Conservation (phyloP, 148 eudicot species). For the Nepenthes gracilis region DNA sequence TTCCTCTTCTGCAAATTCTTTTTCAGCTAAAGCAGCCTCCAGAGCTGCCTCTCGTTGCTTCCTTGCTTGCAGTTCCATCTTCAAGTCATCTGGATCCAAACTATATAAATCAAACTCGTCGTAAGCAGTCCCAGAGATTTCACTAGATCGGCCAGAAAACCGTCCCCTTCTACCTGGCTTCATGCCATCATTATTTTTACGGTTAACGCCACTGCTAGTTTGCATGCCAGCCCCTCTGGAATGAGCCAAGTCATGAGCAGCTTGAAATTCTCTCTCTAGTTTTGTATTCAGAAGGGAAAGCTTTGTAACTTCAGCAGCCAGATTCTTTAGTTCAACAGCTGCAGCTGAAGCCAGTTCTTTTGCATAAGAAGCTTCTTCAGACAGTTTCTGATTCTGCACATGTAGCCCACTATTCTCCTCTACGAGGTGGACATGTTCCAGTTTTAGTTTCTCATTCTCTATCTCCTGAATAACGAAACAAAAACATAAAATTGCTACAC, state of each 20-base stretch:
- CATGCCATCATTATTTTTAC: conserved; percentile 13
- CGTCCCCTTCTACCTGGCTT: conserved; percentile 18
- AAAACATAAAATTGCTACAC: neutral
- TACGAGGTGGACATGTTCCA: conserved; percentile 35
- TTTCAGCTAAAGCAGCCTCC: conserved; percentile 52
- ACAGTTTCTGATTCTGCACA: conserved; percentile 42
- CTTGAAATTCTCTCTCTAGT: conserved; percentile 23
- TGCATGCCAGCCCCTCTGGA: conserved; percentile 6
- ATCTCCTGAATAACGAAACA: conserved; percentile 24
- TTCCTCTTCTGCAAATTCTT: conserved; percentile 38
- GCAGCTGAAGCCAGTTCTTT: conserved; percentile 78
- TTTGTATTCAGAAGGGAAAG: conserved; percentile 59
- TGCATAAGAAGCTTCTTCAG: conserved; percentile 65
- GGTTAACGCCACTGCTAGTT: conserved; percentile 1
- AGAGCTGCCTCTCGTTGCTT: conserved; percentile 49
- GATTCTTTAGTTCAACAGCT: conserved; percentile 56
- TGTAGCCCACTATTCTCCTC: conserved; percentile 52
- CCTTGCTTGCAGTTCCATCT: conserved; percentile 36
- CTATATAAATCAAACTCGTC: conserved; percentile 17
- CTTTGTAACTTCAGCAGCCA: conserved; percentile 64
- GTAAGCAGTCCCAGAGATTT: conserved; percentile 17
- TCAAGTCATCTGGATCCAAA: conserved; percentile 27
- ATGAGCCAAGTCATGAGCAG: conserved; percentile 21
- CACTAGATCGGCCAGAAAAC: conserved; percentile 14
- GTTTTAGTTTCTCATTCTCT: conserved; percentile 48